A percentile compares a stretch with the other conserved stretches of the same genome.
Evolutionary conservation across 768 basidiomycete species (phyloP).

Genomic region (Boletus huronensis): DNA sequence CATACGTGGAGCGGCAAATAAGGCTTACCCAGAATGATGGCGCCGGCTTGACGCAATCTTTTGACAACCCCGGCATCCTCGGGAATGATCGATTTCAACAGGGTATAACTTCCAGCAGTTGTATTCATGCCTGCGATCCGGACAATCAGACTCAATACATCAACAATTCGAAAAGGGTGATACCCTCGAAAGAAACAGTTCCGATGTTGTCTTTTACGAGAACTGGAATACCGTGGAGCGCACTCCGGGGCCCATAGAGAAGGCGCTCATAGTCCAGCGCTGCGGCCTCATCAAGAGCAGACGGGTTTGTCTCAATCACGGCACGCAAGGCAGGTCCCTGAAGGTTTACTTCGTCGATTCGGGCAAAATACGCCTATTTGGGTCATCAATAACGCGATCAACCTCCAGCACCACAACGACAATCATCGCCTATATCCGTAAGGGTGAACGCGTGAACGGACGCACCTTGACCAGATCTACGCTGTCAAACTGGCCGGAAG

Average conservation of each 20-base stretch:
- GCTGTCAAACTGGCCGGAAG: constrained; percentile 35
- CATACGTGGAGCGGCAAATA: not conserved
- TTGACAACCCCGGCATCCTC: constrained; percentile 35
- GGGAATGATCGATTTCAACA: constrained; percentile 33
- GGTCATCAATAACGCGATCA: not conserved
- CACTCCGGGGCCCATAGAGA: constrained; percentile 25
- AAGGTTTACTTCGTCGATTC: constrained; percentile 43
- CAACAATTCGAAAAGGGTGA: not conserved
- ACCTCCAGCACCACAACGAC: not conserved
- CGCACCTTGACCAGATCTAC: constrained; percentile 40
- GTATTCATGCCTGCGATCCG: constrained; percentile 37
- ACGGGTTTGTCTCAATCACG: constrained; percentile 39
- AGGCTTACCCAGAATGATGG: constrained; percentile 33
- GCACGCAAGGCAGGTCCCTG: constrained; percentile 37
- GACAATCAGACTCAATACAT: not conserved
- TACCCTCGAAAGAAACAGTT: constrained; percentile 31
- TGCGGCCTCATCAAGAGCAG: constrained; percentile 35
- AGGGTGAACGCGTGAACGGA: not conserved
- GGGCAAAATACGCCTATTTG: constrained; percentile 38
- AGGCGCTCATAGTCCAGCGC: constrained; percentile 34
- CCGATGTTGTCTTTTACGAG: constrained; percentile 35
- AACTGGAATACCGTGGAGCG: constrained; percentile 39
- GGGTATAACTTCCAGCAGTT: constrained; percentile 38
- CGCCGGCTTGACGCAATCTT: constrained; percentile 31
- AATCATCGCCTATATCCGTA: not conserved